Evolutionary conservation across 192 early-diverging fungal genomes (phyloP).

Genomic region (Coemansia sp.): DNA sequence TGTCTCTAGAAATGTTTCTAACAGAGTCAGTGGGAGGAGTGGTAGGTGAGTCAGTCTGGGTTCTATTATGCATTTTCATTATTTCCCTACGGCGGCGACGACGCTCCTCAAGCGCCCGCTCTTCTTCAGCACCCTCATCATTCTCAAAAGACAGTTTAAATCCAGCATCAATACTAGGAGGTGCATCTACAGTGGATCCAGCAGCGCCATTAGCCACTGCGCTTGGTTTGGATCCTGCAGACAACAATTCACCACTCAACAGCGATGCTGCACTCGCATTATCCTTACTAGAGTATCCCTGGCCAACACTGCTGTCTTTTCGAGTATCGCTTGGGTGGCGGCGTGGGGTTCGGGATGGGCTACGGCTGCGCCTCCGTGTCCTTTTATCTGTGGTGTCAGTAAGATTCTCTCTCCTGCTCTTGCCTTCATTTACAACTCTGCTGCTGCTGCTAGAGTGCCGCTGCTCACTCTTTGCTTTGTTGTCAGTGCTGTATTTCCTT

Average conservation of each 20-base stretch:
- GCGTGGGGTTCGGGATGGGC: neutral
- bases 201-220: neutral
- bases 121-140: constrained; percentile 73
- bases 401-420: neutral
- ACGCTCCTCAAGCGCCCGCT: constrained; percentile 81
- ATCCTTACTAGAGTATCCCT: constrained; percentile 7
- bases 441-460: no score
- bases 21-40: constrained; percentile 20
- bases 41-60: constrained; percentile 39
- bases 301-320: neutral
- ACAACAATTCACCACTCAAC: neutral
- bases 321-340: neutral
- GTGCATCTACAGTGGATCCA: neutral
- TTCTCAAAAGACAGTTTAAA: constrained; percentile 32
- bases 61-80: constrained; percentile 64
- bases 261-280: neutral
- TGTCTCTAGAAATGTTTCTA: constrained; percentile 22
- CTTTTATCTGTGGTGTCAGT: neutral
- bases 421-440: neutral
- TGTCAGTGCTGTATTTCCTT: neutral
- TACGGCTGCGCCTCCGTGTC: constrained; percentile 1
- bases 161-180: neutral
- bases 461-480: neutral
- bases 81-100: constrained; percentile 76
- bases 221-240: neutral